phyloP scores from a whole-genome alignment of 192 early-diverging fungal species.

The Physocladia obscura region DNA sequence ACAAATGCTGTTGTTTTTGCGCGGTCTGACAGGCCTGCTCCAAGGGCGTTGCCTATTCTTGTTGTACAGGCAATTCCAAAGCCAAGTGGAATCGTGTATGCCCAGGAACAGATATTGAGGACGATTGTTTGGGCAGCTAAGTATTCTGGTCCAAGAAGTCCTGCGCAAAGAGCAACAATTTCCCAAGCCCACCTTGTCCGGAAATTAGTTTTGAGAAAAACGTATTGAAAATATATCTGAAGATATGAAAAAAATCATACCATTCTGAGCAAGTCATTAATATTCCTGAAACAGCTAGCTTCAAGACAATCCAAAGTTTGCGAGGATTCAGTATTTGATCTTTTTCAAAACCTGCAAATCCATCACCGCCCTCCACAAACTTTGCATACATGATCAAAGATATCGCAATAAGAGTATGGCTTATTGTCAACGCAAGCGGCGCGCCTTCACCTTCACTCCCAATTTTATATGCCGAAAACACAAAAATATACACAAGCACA shows the following conservation, averaged over 20 bases:
- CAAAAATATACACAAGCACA: slow-evolving; percentile 73
- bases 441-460: slow-evolving; percentile 75
- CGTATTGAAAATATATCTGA: not conserved
- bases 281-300: slow-evolving; percentile 76
- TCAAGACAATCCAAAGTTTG: slow-evolving; percentile 27
- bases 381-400: slow-evolving; percentile 64
- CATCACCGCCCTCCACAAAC: slow-evolving; percentile 60
- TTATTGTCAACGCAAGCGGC: slow-evolving; percentile 74
- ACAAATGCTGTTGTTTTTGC: slow-evolving; percentile 12
- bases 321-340: slow-evolving; percentile 50
- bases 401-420: slow-evolving; percentile 72
- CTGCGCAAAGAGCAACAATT: slow-evolving; percentile 54
- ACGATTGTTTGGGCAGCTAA: slow-evolving; percentile 81
- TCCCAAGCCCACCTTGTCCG: slow-evolving; percentile 53
- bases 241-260: not conserved
- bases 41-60: slow-evolving; percentile 64
- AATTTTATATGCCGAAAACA: slow-evolving; percentile 69
- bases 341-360: slow-evolving; percentile 86
- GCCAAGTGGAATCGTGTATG: slow-evolving; percentile 78
- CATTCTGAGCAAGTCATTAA: slow-evolving; percentile 64
- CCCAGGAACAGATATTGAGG: slow-evolving; percentile 69
- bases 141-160: slow-evolving; percentile 68
- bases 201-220: not conserved
- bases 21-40: slow-evolving; percentile 3
- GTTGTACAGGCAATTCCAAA: slow-evolving; percentile 78